Conservation (phyloP, 1,139 yeast species). For the Candida sojae region DNA sequence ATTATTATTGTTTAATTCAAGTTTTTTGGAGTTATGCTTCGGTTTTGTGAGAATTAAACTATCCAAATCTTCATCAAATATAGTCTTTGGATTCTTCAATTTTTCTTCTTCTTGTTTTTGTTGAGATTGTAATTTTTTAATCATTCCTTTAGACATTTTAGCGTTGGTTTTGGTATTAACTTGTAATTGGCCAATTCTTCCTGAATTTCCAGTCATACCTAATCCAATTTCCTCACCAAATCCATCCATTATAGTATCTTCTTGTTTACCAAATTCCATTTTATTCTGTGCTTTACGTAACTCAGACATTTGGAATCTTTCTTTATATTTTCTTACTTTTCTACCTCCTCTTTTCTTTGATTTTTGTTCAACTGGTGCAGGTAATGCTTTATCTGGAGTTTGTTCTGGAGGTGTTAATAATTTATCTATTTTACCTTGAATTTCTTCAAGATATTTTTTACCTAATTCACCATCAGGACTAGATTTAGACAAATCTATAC, state of each 20-base stretch:
- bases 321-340: slow-evolving; percentile 75
- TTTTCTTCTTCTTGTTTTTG: slow-evolving; percentile 10
- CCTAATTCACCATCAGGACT: slow-evolving; percentile 61
- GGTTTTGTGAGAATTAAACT: slow-evolving; percentile 16
- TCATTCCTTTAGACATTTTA: slow-evolving; percentile 56
- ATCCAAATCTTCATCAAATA: slow-evolving; percentile 20
- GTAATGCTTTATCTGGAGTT: slow-evolving; percentile 70
- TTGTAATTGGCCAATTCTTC: slow-evolving; percentile 37
- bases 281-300: slow-evolving; percentile 81
- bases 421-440: slow-evolving; percentile 66
- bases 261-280: slow-evolving; percentile 78
- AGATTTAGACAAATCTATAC: slow-evolving; percentile 63
- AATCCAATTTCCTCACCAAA: slow-evolving; percentile 83
- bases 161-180: slow-evolving; percentile 47
- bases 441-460: slow-evolving; percentile 55
- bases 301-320: slow-evolving; percentile 79
- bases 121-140: slow-evolving; percentile 36
- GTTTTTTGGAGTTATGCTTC: neutral
- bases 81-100: slow-evolving; percentile 9
- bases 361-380: slow-evolving; percentile 76
- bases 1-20: neutral
- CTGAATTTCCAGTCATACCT: slow-evolving; percentile 60
- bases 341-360: slow-evolving; percentile 89
- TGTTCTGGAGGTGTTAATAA: slow-evolving; percentile 77
- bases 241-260: slow-evolving; percentile 60